Evolutionary conservation across 116 monocot genomes (phyloP), one percentile per base, ranked within the genome.

Genomic region (Zostera marina): DNA sequence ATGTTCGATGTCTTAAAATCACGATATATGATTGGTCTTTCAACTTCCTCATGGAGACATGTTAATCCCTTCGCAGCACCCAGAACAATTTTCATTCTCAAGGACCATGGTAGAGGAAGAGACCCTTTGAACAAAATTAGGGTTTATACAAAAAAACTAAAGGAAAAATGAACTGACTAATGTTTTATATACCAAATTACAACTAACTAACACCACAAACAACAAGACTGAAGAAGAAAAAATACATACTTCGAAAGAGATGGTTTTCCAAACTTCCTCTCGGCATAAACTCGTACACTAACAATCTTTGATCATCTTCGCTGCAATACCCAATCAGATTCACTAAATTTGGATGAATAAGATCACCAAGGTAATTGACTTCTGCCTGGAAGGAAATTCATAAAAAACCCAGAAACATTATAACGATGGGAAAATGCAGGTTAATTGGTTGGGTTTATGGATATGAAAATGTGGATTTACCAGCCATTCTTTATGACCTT

Each of bases 1-100:
- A 85, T 78, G 57, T 85, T 81, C 26, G 85, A 85, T 66, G 85
- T 81, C 49, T 81, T 85, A 47, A 85, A 85, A 70, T 85, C 85
- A 46, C 85, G 77, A 63, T 85, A 85, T 45, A 85, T 85, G 5
- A 85, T 74, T 10, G 78, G 81, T 51, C 78, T 80, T 62, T 85
- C 78, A 16, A 77, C 72, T 81, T 81, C 85, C 41, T 78, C 85
- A 39, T 85, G 81, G 54, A 85, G 81, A 75, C 80, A 85, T 60
- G 80, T 75, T 40, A 85, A 70, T 9, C 85, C 85, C 52, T 73
- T 81, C 47, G 85, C 85, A 44, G 85, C 85, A 49, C 77, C 85
- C 67, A 74, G 72, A 45, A 74, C 70, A 68, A 85, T 73, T 72
- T 78, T 85, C 65, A 85, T 72, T 72, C 81, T 81, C n/a, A 63